Base-by-base conservation (phyloP, 2,329 filamentous ascomycete genomes). In the Aspergillus floridensis region DNA sequence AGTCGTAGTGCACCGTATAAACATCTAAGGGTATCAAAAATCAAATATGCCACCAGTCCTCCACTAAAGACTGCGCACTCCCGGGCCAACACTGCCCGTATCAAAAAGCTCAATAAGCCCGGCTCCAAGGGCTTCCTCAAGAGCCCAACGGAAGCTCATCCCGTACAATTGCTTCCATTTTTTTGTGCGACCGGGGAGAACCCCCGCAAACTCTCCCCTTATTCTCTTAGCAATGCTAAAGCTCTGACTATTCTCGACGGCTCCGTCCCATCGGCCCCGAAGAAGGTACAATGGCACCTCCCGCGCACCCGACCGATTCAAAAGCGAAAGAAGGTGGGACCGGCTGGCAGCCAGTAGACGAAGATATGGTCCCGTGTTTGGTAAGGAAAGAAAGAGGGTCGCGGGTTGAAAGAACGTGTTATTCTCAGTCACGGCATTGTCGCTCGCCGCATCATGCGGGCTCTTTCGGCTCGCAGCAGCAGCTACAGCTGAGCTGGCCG, bases 251-350 rank as follows among this genome's bases (percentile, higher is more conserved):
- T 74, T 74, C 44, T 81, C 77, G 4, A 86, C 75, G 7, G 84
- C 84, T n/a, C 86, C 86, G 61, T 88, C 82, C 86, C 86, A 88
- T 21, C 83, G 81, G 68, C 88, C 85, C 24, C 78, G 78, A 7
- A 88, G 72, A 7, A 85, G 70, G 48, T 79, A 76, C 31, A 84
- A 64, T 0, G 85, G 84, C 1, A 80, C 80, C 69, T 87, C 84
- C 46, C 78, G 77, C 63, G 80, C 81, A 52, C 76, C 79, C 14
- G 80, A 81, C 65, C 83, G 83, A 22, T 72, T 75, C 1, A 88
- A 71, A 2, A 87, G 74, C 14, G 73, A 65, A 4, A 87, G 67
- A 2, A 88, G 70, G 66, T 87, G 84, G 5, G 76, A 73, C 6
- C 86, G 81, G 14, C 83, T 83, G 29, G 81, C 76, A 19, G 78